phyloP scores from a whole-genome alignment of 495 filamentous ascomycete genomes.

The Tuber aestivum region DNA sequence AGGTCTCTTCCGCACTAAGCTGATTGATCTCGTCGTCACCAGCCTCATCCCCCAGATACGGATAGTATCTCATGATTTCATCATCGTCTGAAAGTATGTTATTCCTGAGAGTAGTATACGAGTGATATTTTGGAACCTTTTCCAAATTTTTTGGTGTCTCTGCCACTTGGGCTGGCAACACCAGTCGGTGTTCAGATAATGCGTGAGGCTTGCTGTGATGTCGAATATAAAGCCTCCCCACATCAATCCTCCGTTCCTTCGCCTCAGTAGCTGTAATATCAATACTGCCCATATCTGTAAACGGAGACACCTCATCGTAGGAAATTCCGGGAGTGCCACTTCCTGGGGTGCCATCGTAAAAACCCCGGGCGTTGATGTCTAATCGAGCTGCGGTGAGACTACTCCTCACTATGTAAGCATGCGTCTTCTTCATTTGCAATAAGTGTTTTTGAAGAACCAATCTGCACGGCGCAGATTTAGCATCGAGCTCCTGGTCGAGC shows the following conservation, averaged over 20 bases:
- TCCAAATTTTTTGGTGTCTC: conserved; percentile 13
- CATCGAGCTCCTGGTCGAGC: conserved; percentile 7
- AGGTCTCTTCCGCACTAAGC: conserved; percentile 39
- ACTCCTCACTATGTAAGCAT: conserved; percentile 34
- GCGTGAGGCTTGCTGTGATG: conserved; percentile 16
- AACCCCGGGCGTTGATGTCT: conserved; percentile 18
- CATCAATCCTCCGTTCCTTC: conserved; percentile 19
- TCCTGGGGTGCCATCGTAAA: background rate
- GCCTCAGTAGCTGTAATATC: conserved; percentile 21
- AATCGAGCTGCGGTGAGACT: conserved; percentile 28
- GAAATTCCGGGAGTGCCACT: conserved; percentile 14
- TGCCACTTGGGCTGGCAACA: conserved; percentile 17
- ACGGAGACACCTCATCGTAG: conserved; percentile 38
- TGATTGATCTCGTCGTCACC: conserved; percentile 37
- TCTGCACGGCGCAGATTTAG: conserved; percentile 1
- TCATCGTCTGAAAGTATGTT: conserved; percentile 44
- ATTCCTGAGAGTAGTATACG: conserved; percentile 41
- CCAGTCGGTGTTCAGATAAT: conserved; percentile 19
- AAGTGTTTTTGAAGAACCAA: conserved; percentile 17
- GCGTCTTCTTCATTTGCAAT: conserved; percentile 38
- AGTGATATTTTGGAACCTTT: conserved; percentile 40
- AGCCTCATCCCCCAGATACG: conserved; percentile 44
- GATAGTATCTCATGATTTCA: conserved; percentile 42
- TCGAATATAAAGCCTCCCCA: conserved; percentile 17
- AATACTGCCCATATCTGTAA: conserved; percentile 37